Base-by-base conservation (phyloP, 495 filamentous ascomycete species). In the Daldinia concentrica region DNA sequence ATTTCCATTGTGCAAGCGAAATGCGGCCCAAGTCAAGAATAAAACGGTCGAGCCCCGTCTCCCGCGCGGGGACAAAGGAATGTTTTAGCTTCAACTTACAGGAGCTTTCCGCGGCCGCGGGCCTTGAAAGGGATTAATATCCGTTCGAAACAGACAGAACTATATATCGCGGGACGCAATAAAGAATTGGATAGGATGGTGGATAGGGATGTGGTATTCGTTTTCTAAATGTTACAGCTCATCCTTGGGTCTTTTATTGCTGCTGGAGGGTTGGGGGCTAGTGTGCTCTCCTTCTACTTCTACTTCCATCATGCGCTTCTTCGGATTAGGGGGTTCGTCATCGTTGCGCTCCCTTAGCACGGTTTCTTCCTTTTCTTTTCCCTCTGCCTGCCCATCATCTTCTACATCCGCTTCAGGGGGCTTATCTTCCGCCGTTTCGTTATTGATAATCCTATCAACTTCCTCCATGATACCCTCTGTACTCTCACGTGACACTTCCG, bases 251-350 rank as follows among this genome's bases (percentile, higher is more conserved):
- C 66, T 71, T 68, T 64, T 57, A 48, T 58, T 69, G 62, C 69
- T 73, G 77, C 69, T 73, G 77, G 77, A 41, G 24, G 55, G 39
- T 22, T 50, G 60, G 32, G 26, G 24, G 39, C 57, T 34, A 54
- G 73, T 76, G 51, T 86, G 87, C 65, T 88, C 43, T 22, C 24
- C 17, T 48, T 48, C 19, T 48, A 48, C 22, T 22, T 48, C 43
- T 24, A 48, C 88, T 77, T 95, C 92, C 85, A 89, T 93, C 88
- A 95, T 91, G 77, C 92, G 83, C 81, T 97, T 97, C 83, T 91
- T 95, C 15, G 91, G 84, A 80, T 94, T 94, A 29, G 83, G 81
- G 24, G 77, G 70, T 62, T 83, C 84, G 50, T 83, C 82, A 43
- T 79, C 75, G 62, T 79, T 77, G 36, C 86, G 83, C 54, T 84